Evolutionary conservation across 1,284 basidiomycete genomes (phyloP), one percentile per base, ranked within the genome.

Genomic region (Trichosporon coremiiforme): DNA sequence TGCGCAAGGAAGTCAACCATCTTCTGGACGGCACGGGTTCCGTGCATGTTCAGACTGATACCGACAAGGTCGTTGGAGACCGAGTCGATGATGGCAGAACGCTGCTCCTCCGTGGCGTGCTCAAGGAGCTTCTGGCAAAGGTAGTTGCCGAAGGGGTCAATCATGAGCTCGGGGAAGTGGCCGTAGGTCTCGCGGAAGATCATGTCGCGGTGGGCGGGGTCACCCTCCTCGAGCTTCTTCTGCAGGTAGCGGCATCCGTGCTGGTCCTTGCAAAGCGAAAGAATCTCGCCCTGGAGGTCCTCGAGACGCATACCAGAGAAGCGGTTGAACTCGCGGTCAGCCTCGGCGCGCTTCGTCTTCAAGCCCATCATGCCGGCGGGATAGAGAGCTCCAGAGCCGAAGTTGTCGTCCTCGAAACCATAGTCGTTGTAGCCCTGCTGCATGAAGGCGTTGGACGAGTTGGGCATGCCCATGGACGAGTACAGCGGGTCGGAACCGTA

Each of bases 1-100:
- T 93, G 94, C n/a, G 94, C 95, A 79, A 99, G 86, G 86, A 98
- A 99, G 85, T 99, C 97, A 76, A 99, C 98, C 95, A 98, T 99
- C 87, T 99, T 99, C 86, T 99, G 97, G 67, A 99, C 97, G 31
- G 97, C 97, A 71, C 97, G 90, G 47, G 97, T 99, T 53, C 97
- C 97, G 84, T 99, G 97, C 97, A 99, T 99, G 85, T 99, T 99
- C 77, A 99, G 87, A 60, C 95, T 98, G 81, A 99, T 99, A 79
- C 92, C 94, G 77, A 99, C 97, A 66, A 99, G 87, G 78, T 99
- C 97, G 79, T 94, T 91, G 41, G 95, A 94, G 66, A 99, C 96
- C 25, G 94, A 95, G 83, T 99, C 96, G 84, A 97, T 98, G 72
- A 99, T 97, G 64, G 95, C 87, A 81, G 95, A 96, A 72, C 97